Evolutionary conservation across 1,284 basidiomycete genomes (phyloP), one percentile per base, ranked within the genome.

Genomic region (Cutaneotrichosporon spelunceum): DNA sequence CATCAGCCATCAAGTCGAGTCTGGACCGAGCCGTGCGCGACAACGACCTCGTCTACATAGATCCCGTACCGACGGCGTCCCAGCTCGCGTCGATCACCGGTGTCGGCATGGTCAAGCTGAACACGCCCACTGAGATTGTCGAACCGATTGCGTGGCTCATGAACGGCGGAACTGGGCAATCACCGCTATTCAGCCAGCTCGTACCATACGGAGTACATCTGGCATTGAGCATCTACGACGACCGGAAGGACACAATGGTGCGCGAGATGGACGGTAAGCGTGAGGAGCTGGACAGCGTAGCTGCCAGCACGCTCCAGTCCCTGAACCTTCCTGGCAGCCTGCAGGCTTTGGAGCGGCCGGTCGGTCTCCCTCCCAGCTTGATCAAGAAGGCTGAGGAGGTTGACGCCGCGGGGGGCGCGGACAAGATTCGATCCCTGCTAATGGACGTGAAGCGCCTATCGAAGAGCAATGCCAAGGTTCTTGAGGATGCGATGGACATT

Each of bases 1-100:
- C 89, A 70, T 87, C 83, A 50, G 86, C 86, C 39, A 76, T 92
- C 34, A 71, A 76, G 26, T 69, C 78, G 3, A 79, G 81, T 24
- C 70, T 83, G 23, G 78, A 82, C 3, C 84, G 91, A 16, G 91
- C 94, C 0, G 86, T 89, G 64, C 85, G 91, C 29, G 96, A 99
- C 77, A 99, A 99, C 72, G 91, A 97, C 75, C 81, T 98, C 6
- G 96, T 99, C 56, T 99, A 99, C 79, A 90, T 97, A 68, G 85
- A 92, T 61, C 87, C 91, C 50, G 84, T 96, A 0, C 93, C 93
- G 0, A 81, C 91, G 0, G 72, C 85, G 1, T 85, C 89, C 2
- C 83, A 87, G 29, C 83, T 97, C 4, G 79, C 88, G 0, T 75
- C 83, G 0, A 87, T 98, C 52, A 79, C 82, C 44, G 86, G 86